Conservation (phyloP, 495 filamentous ascomycete species). For the Hyaloscypha finlandica region DNA sequence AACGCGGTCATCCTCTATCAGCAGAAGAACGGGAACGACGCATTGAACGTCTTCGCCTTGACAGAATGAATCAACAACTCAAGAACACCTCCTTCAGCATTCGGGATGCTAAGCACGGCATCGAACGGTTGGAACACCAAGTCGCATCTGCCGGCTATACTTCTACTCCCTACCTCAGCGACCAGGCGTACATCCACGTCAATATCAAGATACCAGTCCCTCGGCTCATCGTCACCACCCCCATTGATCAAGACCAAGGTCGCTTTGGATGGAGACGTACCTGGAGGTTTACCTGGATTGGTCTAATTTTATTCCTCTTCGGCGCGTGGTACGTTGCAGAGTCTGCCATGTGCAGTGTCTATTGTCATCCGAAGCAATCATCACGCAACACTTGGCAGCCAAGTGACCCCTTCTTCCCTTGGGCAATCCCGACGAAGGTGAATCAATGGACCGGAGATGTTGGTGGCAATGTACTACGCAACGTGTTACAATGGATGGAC, state of each 20-base stretch:
- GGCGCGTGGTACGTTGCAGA: slow-evolving; percentile 61
- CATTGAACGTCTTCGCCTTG: slow-evolving; percentile 48
- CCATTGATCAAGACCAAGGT: neutral
- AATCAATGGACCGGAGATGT: slow-evolving; percentile 49
- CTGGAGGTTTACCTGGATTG: slow-evolving; percentile 57
- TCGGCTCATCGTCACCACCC: slow-evolving; percentile 37
- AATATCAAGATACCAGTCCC: slow-evolving; percentile 56
- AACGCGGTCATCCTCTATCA: slow-evolving; percentile 37
- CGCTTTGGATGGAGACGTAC: slow-evolving; percentile 8
- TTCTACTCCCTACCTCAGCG: slow-evolving; percentile 4
- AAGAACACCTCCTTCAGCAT: slow-evolving; percentile 63
- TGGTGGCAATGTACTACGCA: slow-evolving; percentile 2
- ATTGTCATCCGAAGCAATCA: slow-evolving; percentile 57
- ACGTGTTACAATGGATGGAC: slow-evolving; percentile 1
- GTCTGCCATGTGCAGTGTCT: slow-evolving; percentile 59
- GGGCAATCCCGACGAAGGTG: slow-evolving; percentile 55
- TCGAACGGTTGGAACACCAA: slow-evolving; percentile 64
- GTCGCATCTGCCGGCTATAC: slow-evolving; percentile 42
- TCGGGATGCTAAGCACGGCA: slow-evolving; percentile 63
- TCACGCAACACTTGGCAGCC: slow-evolving; percentile 48
- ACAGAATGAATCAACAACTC: slow-evolving; percentile 60
- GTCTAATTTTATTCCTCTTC: slow-evolving; percentile 49
- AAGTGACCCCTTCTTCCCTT: slow-evolving; percentile 53
- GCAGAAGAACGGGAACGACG: slow-evolving; percentile 43
- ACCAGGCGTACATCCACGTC: slow-evolving; percentile 27